A percentile compares a stretch with the other conserved stretches of the same genome.
phyloP scores from a whole-genome alignment of 2,329 filamentous ascomycete species.

The Huntiella bhutanensis region DNA sequence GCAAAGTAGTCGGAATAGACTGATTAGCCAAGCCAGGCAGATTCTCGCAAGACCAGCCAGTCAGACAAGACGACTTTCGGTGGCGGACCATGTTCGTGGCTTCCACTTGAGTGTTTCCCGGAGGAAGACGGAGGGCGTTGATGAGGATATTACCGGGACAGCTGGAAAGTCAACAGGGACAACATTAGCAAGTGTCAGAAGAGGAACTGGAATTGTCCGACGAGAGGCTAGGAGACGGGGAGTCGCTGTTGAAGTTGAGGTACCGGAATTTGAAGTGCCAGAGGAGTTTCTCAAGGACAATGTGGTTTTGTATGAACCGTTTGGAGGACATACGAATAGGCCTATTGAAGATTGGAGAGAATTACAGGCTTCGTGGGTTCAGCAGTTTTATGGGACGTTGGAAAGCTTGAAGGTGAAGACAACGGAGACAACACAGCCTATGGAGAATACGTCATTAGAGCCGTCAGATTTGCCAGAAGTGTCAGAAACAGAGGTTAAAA shows the following conservation, averaged over 20 bases:
- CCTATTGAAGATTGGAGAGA: slow-evolving; percentile 6
- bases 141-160: too few relatives aligned
- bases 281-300: slow-evolving; percentile 2
- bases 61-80: too few relatives aligned
- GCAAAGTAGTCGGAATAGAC: too few relatives aligned
- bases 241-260: background rate
- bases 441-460: background rate
- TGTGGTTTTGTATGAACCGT: slow-evolving; percentile 8
- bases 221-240: too few relatives aligned
- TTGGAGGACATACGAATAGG: background rate
- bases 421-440: background rate
- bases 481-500: background rate
- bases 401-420: background rate
- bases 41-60: too few relatives aligned
- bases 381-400: slow-evolving; percentile 6
- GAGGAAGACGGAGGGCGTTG: too few relatives aligned
- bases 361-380: slow-evolving; percentile 9
- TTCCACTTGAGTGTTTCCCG: too few relatives aligned
- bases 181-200: too few relatives aligned
- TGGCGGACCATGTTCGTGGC: background rate
- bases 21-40: too few relatives aligned
- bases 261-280: slow-evolving; percentile 3
- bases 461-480: too few relatives aligned
- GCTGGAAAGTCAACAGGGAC: too few relatives aligned
- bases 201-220: too few relatives aligned